Base-by-base conservation (phyloP, 2,329 filamentous ascomycete species). In the Pseudogymnoascus sp. region DNA sequence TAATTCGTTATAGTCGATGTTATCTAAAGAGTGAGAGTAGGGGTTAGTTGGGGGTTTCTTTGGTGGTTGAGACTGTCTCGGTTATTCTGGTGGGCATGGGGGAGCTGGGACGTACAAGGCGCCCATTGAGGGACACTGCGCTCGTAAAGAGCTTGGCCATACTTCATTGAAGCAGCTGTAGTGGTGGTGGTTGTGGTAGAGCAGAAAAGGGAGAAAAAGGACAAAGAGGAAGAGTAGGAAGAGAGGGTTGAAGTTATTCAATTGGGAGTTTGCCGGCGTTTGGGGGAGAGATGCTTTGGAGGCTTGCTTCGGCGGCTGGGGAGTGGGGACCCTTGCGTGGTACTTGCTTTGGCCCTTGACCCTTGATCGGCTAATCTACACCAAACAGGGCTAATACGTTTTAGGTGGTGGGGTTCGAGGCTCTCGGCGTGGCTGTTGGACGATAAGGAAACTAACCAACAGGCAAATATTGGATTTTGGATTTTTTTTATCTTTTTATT, bases 1-100 rank as follows among this genome's bases (percentile, higher is more conserved):
- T 66, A 95, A 82, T 58, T 89, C 89, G 73, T 93, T 91, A 79
- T 95, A 95, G 74, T 94, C 91, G 75, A 95, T 85, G 75, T 95
- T 94, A 73, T 92, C 88, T 91, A 73, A 35, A 66, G 63, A 27
- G 63, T 33, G 39, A 38, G 55, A 38, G 13, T 1, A n/a, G 7
- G 12, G 2, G 55, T 59, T 25, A 59, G 55, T 39, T 59, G 36
- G 12, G 4, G 4, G 3, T 59, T 25, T 38, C n/a, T 5, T 36
- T 6, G n/a, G 38, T 21, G 39, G 29, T 31, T 21, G 55, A 15
- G 17, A 59, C 59, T 33, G 39, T 21, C 13, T 9, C 13, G 17
- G 27, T 6, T 35, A 58, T 59, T 62, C 25, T 21, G 27, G 58
- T 62, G 58, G 44, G 63, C 62, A 51, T 29, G 59, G 27, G 15